phyloP scores from a whole-genome alignment of 306 rosid genomes.

The Cicer bijugum region DNA sequence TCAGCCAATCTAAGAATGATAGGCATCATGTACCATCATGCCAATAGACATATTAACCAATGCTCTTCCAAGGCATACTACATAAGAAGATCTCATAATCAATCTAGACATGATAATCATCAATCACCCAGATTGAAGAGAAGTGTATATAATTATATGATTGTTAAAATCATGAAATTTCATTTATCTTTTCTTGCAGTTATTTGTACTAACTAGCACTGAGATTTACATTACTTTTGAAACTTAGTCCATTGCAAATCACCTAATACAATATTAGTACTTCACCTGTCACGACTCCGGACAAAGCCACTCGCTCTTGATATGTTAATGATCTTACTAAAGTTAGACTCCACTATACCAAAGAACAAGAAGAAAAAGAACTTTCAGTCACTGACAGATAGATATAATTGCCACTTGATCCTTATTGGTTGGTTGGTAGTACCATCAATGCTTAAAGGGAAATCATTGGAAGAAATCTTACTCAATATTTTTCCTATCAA shows the following conservation, averaged over 20 bases:
- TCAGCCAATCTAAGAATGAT: no score
- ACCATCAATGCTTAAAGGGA: conserved; percentile 38
- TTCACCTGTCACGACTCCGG: not conserved
- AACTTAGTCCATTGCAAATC: not conserved
- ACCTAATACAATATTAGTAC: not conserved
- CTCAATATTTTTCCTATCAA: conserved; percentile 16
- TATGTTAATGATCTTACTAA: not conserved
- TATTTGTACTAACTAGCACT: no score
- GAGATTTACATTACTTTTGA: not conserved
- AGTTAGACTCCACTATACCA: not conserved
- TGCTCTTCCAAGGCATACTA: no score
- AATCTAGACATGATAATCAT: no score
- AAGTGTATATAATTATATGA: no score
- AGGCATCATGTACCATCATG: no score
- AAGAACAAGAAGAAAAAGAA: not conserved
- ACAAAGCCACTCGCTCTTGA: not conserved
- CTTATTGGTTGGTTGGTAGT: conserved; percentile 36
- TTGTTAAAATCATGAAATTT: no score
- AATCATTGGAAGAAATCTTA: conserved; percentile 34
- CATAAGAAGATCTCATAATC: no score
- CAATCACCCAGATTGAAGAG: no score
- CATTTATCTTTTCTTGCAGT: no score
- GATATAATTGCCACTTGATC: conserved; percentile 35
- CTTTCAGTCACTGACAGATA: not conserved
- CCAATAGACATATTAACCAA: no score